Base-by-base conservation (phyloP, 1,284 basidiomycete species). In the Mycena sp. region DNA sequence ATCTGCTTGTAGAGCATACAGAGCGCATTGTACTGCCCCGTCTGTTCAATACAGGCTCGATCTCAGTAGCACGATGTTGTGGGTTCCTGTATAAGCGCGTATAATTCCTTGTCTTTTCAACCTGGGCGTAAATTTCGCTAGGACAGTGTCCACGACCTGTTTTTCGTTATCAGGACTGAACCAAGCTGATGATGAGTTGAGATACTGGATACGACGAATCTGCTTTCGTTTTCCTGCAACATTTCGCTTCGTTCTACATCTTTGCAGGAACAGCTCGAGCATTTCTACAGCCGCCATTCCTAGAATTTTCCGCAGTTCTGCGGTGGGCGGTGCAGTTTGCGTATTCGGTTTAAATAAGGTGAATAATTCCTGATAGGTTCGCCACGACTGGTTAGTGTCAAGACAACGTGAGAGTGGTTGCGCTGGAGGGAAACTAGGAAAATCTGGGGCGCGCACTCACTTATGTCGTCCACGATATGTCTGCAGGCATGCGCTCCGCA, bases 331-430 rank as follows among this genome's bases (percentile, higher is more conserved):
- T 6, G 92, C 89, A 26, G 83, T 80, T 29, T 84, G 84, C 12
- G 90, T 91, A 69, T 89, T 84, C 17, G 92, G 91, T 45, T 87
- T 78, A 68, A 95, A 77, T 94, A 89, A 21, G 93, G 93, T 50
- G 93, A 93, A 76, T 95, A 95, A 75, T 95, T 95, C 82, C 85
- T 86, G 83, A 94, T 92, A 95, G 80, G 86, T 94, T 94, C 73
- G 82, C 84, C 78, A 85, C 84, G 86, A 95, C 93, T 95, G 81
- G 51, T 61, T 58, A 67, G 68, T 57, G 61, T 52, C 58, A 67
- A 63, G 45, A 64, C 58, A 49, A 58, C 53, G 60, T 64, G 52
- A 66, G 70, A 61, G 58, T 56, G 69, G 68, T 66, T 65, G 69
- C 58, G 53, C 59, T 38, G 67, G 63, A 72, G 69, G 70, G 52